phyloP scores from a whole-genome alignment of 805 yeast genomes.

The Pichia occidentalis region DNA sequence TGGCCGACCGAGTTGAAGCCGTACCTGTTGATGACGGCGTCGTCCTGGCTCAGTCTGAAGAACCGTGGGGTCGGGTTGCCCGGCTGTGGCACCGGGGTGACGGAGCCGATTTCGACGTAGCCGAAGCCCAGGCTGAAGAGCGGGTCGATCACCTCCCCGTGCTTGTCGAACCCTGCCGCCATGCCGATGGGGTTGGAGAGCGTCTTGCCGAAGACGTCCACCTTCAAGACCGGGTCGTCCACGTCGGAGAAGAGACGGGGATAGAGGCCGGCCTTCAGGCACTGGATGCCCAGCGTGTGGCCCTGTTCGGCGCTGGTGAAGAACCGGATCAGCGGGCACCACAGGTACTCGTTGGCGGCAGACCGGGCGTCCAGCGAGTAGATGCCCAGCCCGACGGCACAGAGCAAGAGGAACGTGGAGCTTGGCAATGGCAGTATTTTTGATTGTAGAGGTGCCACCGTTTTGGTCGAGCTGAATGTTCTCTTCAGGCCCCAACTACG shows the following conservation, averaged over 20 bases:
- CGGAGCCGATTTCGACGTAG: constrained; percentile 87
- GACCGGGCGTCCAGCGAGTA: constrained; percentile 76
- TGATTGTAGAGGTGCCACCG: constrained; percentile 9
- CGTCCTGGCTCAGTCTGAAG: constrained; percentile 77
- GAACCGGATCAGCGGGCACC: constrained; percentile 69
- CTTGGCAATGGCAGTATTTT: constrained; percentile 17
- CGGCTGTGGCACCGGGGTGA: constrained; percentile 88
- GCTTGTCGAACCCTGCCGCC: constrained; percentile 95
- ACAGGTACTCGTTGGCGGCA: constrained; percentile 70
- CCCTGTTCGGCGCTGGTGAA: constrained; percentile 80
- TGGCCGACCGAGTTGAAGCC: constrained; percentile 95
- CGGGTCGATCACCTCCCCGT: constrained; percentile 85
- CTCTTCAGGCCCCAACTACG: constrained; percentile 2
- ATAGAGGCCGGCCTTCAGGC: constrained; percentile 59
- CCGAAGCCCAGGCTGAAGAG: constrained; percentile 75
- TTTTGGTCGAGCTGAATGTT: not conserved
- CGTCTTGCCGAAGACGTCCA: constrained; percentile 55
- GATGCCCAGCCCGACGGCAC: constrained; percentile 35
- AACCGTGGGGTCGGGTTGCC: constrained; percentile 94
- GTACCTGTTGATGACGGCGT: constrained; percentile 88
- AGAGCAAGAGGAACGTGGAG: constrained; percentile 19
- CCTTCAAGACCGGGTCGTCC: constrained; percentile 47
- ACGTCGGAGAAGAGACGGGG: constrained; percentile 55
- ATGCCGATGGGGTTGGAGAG: constrained; percentile 79
- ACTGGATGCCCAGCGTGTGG: constrained; percentile 66